Base-by-base conservation (phyloP, 2,329 filamentous ascomycete species). In the Sclerotinia glacialis region DNA sequence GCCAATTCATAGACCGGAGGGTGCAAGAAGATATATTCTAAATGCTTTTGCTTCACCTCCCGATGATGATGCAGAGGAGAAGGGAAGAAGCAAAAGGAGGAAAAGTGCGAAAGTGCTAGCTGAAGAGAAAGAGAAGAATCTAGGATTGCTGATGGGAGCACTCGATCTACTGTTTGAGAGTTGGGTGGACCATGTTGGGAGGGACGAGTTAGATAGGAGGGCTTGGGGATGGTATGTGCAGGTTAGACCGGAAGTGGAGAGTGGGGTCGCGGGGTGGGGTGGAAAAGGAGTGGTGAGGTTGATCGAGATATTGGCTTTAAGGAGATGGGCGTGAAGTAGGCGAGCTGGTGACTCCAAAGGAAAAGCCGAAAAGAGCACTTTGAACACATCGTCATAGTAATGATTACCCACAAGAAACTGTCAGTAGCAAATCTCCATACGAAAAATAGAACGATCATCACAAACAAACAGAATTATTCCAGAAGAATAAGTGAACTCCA, bases 161-260 rank as follows among this genome's bases (percentile, higher is more conserved):
- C 79, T 96, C 66, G 85, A 93, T 69, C 76, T 92, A 26, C 76
- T 96, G 1, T 93, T 87, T 72, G 81, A 83, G 56, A 94, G 91
- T 68, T 96, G 92, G 93, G 82, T 83, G 0, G 78, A 80, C n/a
- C 82, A 86, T 40, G 76, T 96, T 44, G 82, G 78, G 34, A 78
- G 79, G 5, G 81, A 84, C 21, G 91, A 96, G 72, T 79, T 96
- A 63, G 91, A 96, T 75, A 83, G 83, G 69, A 84, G 87, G 67
- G 90, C 91, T 23, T 96, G 92, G 91, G 80, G 80, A 14, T 96
- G 92, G 92, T 96, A 96, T 77, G 81, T 89, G 1, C 83, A 85
- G 28, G 86, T 93, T 26, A 82, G 93, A 69, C 92, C 92, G 0
- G 88, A 91, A 26, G 89, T 96, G 2, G 87, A 90, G 67, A 79